Conservation (phyloP, 139 green algal genomes). For the Trebouxia sp. region DNA sequence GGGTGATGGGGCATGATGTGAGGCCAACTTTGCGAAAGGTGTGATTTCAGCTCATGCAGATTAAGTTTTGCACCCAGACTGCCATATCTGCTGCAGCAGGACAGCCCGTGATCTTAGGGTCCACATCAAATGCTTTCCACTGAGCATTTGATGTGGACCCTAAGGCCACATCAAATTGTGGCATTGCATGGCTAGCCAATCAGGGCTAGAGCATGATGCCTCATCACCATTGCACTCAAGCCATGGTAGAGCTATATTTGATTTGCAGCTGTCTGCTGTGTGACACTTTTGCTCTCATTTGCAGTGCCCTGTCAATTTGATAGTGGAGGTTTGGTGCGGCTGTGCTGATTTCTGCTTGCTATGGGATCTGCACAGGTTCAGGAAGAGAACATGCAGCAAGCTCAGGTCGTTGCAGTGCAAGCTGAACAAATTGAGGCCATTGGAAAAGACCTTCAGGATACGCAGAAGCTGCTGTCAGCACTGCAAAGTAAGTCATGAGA, state of each 20-base stretch:
- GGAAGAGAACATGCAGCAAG: conserved; percentile 29
- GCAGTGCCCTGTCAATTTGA: too few species aligned
- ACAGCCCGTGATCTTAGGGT: too few species aligned
- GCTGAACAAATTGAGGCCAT: conserved; percentile 31
- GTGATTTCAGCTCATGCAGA: neutral
- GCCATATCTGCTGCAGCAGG: neutral
- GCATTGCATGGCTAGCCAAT: too few species aligned
- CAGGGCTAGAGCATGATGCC: too few species aligned
- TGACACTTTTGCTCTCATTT: neutral
- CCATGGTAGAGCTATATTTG: neutral
- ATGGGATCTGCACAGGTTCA: conserved; percentile 37
- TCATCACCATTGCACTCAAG: neutral
- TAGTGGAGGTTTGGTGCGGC: neutral
- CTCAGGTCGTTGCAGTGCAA: conserved; percentile 29
- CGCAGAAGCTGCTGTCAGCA: conserved; percentile 38
- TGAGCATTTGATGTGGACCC: too few species aligned
- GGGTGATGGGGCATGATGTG: conserved; percentile 39
- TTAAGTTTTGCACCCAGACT: neutral
- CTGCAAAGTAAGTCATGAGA: conserved; percentile 31
- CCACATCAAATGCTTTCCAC: too few species aligned
- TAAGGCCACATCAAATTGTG: too few species aligned
- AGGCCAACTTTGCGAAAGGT: conserved; percentile 38
- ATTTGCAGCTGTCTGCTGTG: neutral
- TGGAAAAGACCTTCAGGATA: conserved; percentile 36
- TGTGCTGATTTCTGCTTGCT: neutral